Evolutionary conservation across 139 green algal genomes (phyloP).

Genomic region (Haematococcus lacustris): DNA sequence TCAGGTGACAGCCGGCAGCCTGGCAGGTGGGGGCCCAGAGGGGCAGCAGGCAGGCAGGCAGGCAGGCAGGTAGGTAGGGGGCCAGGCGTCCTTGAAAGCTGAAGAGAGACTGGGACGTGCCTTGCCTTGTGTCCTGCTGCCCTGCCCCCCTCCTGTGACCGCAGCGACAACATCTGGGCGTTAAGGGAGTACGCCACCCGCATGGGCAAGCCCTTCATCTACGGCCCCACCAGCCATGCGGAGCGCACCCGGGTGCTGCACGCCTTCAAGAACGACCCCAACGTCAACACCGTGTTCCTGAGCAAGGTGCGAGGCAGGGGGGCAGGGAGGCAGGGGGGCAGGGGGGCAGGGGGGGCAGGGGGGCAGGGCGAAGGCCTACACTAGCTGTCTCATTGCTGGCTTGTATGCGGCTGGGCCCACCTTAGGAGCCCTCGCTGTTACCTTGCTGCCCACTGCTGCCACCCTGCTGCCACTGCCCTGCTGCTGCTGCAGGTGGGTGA

Average conservation of each 20-base stretch:
- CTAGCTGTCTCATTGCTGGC: slow-evolving; percentile 95
- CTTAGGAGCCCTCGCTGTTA: too few relatives aligned
- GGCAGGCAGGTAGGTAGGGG: background rate
- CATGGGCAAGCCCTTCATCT: slow-evolving; percentile 89
- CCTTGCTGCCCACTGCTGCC: too few relatives aligned
- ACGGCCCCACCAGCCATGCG: slow-evolving; percentile 78
- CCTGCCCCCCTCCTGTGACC: slow-evolving; percentile 77
- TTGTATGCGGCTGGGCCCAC: too few relatives aligned
- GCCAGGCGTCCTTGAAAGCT: background rate
- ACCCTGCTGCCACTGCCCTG: slow-evolving; percentile 97
- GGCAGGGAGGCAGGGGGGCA: too few relatives aligned
- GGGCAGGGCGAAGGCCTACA: slow-evolving; percentile 98
- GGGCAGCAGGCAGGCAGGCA: too few relatives aligned
- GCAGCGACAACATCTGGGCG: slow-evolving; percentile 97
- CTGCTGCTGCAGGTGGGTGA: slow-evolving; percentile 94
- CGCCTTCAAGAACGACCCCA: slow-evolving; percentile 85
- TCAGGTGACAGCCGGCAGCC: too few relatives aligned
- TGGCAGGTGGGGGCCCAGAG: too few relatives aligned
- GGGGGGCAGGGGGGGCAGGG: too few relatives aligned
- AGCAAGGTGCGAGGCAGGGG: too few relatives aligned
- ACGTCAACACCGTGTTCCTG: slow-evolving; percentile 97
- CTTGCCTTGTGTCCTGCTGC: background rate
- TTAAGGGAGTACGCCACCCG: slow-evolving; percentile 84
- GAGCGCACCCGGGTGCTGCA: slow-evolving; percentile 91
- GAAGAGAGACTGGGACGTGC: background rate